Percentiles rank a stretch among this genome's conserved stretches.
phyloP scores from a whole-genome alignment of 768 basidiomycete species.

The Mycena capillaripes region DNA sequence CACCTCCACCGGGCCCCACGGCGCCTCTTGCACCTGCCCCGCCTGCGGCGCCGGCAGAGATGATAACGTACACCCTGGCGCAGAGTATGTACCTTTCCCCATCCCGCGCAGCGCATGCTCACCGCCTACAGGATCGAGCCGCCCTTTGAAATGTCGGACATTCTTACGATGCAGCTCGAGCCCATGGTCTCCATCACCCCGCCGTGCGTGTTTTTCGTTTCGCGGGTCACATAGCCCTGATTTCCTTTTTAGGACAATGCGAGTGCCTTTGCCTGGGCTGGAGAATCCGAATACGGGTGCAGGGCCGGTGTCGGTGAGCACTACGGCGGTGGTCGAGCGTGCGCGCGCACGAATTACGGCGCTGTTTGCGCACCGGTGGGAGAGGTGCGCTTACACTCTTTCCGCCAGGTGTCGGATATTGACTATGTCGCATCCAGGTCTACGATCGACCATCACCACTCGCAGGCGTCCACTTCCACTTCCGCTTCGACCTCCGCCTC shows the following conservation, averaged over 20 bases:
- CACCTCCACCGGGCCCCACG: not conserved
- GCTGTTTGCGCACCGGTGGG: slow-evolving; percentile 8
- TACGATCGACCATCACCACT: too few relatives aligned
- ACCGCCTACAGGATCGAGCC: not conserved
- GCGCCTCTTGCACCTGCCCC: too few relatives aligned
- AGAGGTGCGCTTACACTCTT: not conserved
- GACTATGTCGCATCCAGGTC: too few relatives aligned
- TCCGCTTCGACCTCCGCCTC: too few relatives aligned
- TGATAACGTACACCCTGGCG: too few relatives aligned
- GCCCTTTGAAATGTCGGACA: too few relatives aligned
- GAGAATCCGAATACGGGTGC: not conserved
- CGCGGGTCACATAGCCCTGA: not conserved
- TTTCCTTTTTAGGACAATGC: slow-evolving; percentile 14
- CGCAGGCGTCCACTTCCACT: too few relatives aligned
- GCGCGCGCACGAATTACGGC: not conserved
- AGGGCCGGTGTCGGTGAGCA: not conserved
- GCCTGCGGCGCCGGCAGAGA: too few relatives aligned
- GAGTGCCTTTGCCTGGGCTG: not conserved
- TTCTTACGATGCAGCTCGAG: not conserved
- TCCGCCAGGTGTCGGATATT: not conserved
- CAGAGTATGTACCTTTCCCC: too few relatives aligned
- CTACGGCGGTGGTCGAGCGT: not conserved
- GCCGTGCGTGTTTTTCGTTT: not conserved
- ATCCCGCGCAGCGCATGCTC: too few relatives aligned
- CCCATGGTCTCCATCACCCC: slow-evolving; percentile 1